phyloP scores from a whole-genome alignment of 2,329 filamentous ascomycete species.

The Calonectria pseudoturangicola region DNA sequence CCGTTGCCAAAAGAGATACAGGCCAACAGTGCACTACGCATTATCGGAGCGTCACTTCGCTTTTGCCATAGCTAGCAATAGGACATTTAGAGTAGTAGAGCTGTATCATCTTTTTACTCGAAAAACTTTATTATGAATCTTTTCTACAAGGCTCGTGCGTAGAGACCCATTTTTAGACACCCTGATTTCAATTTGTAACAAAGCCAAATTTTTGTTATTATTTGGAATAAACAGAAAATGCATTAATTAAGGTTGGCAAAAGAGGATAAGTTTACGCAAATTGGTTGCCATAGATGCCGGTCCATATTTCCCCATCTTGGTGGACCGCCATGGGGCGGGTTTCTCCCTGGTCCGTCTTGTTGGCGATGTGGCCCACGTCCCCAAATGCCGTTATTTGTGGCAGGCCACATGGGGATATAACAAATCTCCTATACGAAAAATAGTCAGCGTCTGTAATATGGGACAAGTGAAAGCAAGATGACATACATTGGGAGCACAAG shows the following conservation, averaged over 20 bases:
- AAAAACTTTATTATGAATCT: too few relatives aligned
- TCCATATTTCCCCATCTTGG: slow-evolving; percentile 2
- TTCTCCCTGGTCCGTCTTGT: neutral
- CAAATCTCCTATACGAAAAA: neutral
- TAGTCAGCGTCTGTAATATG: neutral
- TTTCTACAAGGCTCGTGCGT: too few relatives aligned
- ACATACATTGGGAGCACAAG: neutral
- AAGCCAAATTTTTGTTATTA: too few relatives aligned
- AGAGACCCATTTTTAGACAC: too few relatives aligned
- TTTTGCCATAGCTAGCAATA: too few relatives aligned
- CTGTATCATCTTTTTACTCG: too few relatives aligned
- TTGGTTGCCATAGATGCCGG: neutral
- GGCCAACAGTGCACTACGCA: too few relatives aligned
- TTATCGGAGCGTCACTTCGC: too few relatives aligned
- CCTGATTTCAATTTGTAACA: too few relatives aligned
- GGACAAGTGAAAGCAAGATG: neutral
- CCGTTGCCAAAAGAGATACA: too few relatives aligned
- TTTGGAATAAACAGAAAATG: neutral
- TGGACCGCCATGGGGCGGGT: neutral
- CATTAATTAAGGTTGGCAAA: neutral
- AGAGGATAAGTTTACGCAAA: neutral
- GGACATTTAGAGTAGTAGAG: too few relatives aligned
- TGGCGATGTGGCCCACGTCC: neutral
- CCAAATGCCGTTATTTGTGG: slow-evolving; percentile 9
- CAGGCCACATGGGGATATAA: slow-evolving; percentile 11